Evolutionary conservation across 2,329 filamentous ascomycete species (phyloP).

Genomic region (Calonectria honghensis): DNA sequence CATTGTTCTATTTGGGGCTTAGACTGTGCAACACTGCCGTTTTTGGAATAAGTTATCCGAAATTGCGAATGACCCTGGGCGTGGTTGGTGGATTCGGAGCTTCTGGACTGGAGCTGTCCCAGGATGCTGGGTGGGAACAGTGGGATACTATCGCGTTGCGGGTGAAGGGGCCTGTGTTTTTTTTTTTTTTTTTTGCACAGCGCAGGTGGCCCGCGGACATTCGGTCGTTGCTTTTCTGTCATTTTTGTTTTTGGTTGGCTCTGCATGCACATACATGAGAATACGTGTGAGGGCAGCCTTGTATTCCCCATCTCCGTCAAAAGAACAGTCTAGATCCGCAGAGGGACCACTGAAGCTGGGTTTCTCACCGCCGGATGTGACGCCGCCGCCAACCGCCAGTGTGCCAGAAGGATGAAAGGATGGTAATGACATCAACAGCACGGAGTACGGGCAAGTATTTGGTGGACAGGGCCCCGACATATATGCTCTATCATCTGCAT

Average conservation of each 20-base stretch:
- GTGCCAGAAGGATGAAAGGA: constrained; percentile 46
- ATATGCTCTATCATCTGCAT: constrained; percentile 45
- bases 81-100: constrained; percentile 28
- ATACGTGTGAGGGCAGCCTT: constrained; percentile 38
- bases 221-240: constrained; percentile 7
- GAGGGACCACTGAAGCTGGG: constrained; percentile 29
- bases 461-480: constrained; percentile 19
- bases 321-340: constrained; percentile 35
- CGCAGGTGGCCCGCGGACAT: neutral
- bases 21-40: constrained; percentile 28
- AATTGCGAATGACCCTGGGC: constrained; percentile 23
- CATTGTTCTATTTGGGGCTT: constrained; percentile 23
- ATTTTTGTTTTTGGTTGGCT: constrained; percentile 1
- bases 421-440: constrained; percentile 40
- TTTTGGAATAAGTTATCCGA: constrained; percentile 27
- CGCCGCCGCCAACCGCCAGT: constrained; percentile 42
- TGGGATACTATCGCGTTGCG: constrained; percentile 15
- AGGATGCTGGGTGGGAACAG: constrained; percentile 29
- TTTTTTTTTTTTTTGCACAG: constrained; percentile 12
- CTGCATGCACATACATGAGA: constrained; percentile 19
- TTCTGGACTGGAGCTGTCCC: constrained; percentile 22
- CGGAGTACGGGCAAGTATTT: neutral
- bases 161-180: constrained; percentile 13
- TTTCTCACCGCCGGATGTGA: constrained; percentile 51
- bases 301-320: constrained; percentile 27